Conservation (phyloP, 2,329 filamentous ascomycete genomes). For the Botryotinia convoluta region DNA sequence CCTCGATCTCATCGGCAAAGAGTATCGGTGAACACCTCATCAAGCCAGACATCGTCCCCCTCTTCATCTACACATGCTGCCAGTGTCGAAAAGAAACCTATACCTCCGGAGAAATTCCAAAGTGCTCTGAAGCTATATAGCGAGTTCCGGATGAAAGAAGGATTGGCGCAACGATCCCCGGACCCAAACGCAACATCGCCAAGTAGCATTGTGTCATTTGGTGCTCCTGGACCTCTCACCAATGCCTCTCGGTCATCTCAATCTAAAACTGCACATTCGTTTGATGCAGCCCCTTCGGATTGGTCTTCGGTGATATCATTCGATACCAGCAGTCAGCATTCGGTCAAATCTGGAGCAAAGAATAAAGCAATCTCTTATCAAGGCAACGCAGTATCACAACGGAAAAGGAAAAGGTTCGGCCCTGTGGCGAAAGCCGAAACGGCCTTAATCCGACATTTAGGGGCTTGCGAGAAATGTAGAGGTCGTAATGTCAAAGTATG, state of each 20-base stretch:
- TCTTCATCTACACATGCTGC: neutral
- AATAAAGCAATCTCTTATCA: constrained; percentile 29
- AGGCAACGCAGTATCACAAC: constrained; percentile 30
- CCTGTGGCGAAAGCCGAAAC: constrained; percentile 32
- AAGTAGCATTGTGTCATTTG: constrained; percentile 22
- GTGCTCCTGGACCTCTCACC: constrained; percentile 22
- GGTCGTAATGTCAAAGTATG: constrained; percentile 26
- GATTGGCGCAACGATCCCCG: constrained; percentile 25
- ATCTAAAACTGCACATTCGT: constrained; percentile 23
- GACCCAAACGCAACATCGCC: constrained; percentile 22
- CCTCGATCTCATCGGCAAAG: neutral
- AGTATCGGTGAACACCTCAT: constrained; percentile 18
- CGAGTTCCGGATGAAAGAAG: constrained; percentile 27
- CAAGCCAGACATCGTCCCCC: constrained; percentile 19
- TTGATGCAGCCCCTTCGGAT: constrained; percentile 27
- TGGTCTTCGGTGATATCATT: constrained; percentile 36
- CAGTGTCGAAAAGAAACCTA: constrained; percentile 21
- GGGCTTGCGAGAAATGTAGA: constrained; percentile 31
- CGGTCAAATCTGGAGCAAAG: constrained; percentile 14
- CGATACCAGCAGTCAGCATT: constrained; percentile 26
- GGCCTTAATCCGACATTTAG: constrained; percentile 34
- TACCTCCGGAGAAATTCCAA: constrained; percentile 28
- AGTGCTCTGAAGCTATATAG: constrained; percentile 31
- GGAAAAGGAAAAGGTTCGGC: constrained; percentile 27
- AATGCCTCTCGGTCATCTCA: constrained; percentile 30